Evolutionary conservation across 2,329 filamentous ascomycete species (phyloP), one percentile per base, ranked within the genome.

Genomic region (Sporothrix curviconia): DNA sequence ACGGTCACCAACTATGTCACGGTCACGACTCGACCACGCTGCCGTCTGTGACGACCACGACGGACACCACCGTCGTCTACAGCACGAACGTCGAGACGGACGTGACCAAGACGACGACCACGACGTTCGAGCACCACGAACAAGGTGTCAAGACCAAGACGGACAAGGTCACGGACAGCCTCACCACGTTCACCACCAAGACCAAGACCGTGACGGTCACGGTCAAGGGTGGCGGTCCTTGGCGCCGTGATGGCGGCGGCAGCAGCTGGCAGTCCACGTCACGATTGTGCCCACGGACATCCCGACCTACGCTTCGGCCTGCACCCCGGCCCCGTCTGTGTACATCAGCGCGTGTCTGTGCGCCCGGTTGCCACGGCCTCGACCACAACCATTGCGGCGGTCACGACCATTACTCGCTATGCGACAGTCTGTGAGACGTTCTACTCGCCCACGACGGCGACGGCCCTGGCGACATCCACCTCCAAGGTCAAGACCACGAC

Each of bases 311-410:
- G 53, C 53, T 6, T 28, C 53, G 30, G 53, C 42, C 32, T 55
- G 53, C 43, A 39, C 22, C 2, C 15, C 53, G 5, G 8, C 28
- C 40, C 8, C 28, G 7, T 42, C 36, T 22, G 52, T 40, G 1
- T 55, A 55, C 34, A 25, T 30, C 22, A 55, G 53, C 32, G 53
- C 53, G 14, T 55, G 53, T 42, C 32, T 32, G 43, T 55, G 53
- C 53, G 34, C 32, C 22, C 42, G 53, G n/a, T n/a, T 5, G 53
- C 15, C 4, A 39, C 42, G 9, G 22, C 32, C 15, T 24, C 53
- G 15, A 30, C 15, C 15, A 47, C n/a, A 32, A 47, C 34, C 9
- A 55, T 25, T 24, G 30, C 28, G 42, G 42, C 53, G 15, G 32
- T 37, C 32, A 22, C 15, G 32, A 47, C 42, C n/a, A n/a, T 25